Evolutionary conservation across 2,329 filamentous ascomycete species (phyloP).

Genomic region (Pezicula radicicola): DNA sequence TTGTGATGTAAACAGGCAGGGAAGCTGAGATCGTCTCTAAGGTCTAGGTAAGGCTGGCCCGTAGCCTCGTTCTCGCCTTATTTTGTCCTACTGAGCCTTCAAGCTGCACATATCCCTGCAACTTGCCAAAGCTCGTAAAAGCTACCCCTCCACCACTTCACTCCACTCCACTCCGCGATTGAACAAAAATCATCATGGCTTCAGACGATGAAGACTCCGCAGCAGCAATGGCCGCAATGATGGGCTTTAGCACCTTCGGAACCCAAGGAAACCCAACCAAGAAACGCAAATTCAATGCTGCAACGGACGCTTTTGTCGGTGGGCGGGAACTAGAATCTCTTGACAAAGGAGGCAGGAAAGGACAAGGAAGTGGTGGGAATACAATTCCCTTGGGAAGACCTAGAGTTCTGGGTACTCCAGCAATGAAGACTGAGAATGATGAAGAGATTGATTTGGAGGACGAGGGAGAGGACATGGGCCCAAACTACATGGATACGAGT

Average conservation of each 20-base stretch:
- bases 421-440: slow-evolving; percentile 9
- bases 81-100: too few relatives aligned
- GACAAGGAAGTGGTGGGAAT: slow-evolving; percentile 28
- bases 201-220: slow-evolving; percentile 33
- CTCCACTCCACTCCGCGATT: neutral
- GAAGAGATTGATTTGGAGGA: slow-evolving; percentile 22
- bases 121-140: too few relatives aligned
- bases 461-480: slow-evolving; percentile 12
- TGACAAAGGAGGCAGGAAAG: slow-evolving; percentile 29
- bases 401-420: slow-evolving; percentile 17
- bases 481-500: slow-evolving; percentile 21
- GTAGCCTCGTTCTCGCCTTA: too few relatives aligned
- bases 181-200: neutral
- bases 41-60: too few relatives aligned
- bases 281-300: slow-evolving; percentile 64
- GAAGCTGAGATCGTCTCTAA: too few relatives aligned
- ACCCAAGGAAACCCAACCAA: slow-evolving; percentile 50
- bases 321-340: slow-evolving; percentile 27
- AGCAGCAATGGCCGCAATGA: slow-evolving; percentile 59
- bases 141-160: too few relatives aligned
- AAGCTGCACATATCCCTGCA: too few relatives aligned
- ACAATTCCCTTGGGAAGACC: slow-evolving; percentile 25
- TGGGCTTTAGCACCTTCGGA: slow-evolving; percentile 75
- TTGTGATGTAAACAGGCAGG: too few relatives aligned
- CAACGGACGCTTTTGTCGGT: slow-evolving; percentile 46